A percentile compares a stretch with the other conserved stretches of the same genome.
phyloP scores from a whole-genome alignment of 75 land plant species.

The Cunninghamia lanceolata region DNA sequence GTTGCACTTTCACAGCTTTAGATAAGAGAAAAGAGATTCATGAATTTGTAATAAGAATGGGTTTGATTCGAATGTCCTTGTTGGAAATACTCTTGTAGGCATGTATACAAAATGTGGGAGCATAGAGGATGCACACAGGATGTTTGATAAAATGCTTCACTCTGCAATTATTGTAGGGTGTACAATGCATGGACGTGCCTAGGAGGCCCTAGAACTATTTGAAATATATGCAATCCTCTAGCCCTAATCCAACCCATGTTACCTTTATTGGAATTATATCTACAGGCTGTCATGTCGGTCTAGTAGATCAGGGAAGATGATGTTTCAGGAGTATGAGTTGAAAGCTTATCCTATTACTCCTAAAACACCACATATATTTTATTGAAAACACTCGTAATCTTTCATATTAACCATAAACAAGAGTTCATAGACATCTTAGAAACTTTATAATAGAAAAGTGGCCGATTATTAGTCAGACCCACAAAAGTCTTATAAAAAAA shows the following conservation, averaged over 20 bases:
- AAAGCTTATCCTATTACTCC: slow-evolving; percentile 6
- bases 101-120: slow-evolving; percentile 73
- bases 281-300: slow-evolving; percentile 17
- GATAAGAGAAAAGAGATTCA: slow-evolving; percentile 57
- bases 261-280: slow-evolving; percentile 16
- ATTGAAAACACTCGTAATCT: too few relatives aligned
- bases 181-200: slow-evolving; percentile 37
- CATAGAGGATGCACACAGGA: slow-evolving; percentile 36
- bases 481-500: too few relatives aligned
- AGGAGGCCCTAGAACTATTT: slow-evolving; percentile 18
- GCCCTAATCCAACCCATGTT: background rate
- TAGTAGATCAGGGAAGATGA: background rate
- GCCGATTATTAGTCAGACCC: too few relatives aligned
- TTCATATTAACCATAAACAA: too few relatives aligned
- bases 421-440: too few relatives aligned
- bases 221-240: slow-evolving; percentile 14
- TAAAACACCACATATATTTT: too few relatives aligned
- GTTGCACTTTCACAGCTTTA: slow-evolving; percentile 43
- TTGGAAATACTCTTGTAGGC: slow-evolving; percentile 60
- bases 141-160: slow-evolving; percentile 32
- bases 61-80: slow-evolving; percentile 32
- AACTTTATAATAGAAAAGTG: too few relatives aligned
- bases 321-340: slow-evolving; percentile 9
- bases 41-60: slow-evolving; percentile 19
- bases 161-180: slow-evolving; percentile 47